Evolutionary conservation across 2,329 filamentous ascomycete species (phyloP), one percentile per base, ranked within the genome.

Genomic region (Hortaea sp.): DNA sequence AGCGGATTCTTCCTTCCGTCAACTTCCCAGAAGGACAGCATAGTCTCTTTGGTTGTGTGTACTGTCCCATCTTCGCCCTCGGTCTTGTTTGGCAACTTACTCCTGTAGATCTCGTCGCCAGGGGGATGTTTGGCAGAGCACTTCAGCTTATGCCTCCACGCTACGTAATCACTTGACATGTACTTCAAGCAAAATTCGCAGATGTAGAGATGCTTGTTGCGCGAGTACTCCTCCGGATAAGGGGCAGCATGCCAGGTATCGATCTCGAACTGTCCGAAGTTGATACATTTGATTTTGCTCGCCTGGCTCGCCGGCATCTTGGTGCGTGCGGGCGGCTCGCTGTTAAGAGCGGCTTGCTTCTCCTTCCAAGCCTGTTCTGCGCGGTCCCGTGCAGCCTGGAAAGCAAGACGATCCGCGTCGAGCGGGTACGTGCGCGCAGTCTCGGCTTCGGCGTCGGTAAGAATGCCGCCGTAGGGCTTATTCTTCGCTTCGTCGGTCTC

Each of bases 161-260:
- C 90, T 29, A 98, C 92, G 59, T 94, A 97, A 64, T 95, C 90
- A 12, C 92, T 97, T 66, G 94, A 95, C 88, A 98, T 95, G 70
- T 98, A 98, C 68, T 97, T 98, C 49, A 98, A 74, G 64, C 92
- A 98, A 66, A 97, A 98, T 66, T 98, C 94, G 74, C 92, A 98
- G 53, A 98, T 97, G 67, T 95, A 97, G n/a, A 98, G 77, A 34
- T 95, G 85, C 29, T 87, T 83, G 63, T 98, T 97, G 53, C 90
- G 82, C 64, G 88, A 97, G 71, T 98, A 98, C 67, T 98, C 92
- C 63, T 95, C 92, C 0, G 92, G 92, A 63, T 98, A 98, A 9
- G 92, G 94, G 35, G 92, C 92, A 29, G 92, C 90, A 68, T 98
- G 95, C 89, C 92, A 97, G 3, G 92, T 98, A 63, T 98, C 92